Evolutionary conservation across 106 monocot species (phyloP), one percentile per base, ranked within the genome.

Genomic region (Ottelia alismoides): DNA sequence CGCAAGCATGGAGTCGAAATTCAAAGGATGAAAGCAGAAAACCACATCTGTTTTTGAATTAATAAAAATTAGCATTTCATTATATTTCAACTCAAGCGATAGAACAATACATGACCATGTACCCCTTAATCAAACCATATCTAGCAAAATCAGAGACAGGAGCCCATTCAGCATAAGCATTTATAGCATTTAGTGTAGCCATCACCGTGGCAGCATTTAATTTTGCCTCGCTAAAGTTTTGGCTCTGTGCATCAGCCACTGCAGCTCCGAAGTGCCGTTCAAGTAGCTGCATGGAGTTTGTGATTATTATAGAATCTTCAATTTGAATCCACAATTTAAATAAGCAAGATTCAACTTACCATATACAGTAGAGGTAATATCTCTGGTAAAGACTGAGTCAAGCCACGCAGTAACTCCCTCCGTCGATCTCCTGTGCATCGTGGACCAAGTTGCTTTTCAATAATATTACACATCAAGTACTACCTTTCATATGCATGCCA

Each of bases 151-250:
- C 85, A 57, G 74, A 51, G 49, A 98, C 85, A 56, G 96, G 96
- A 22, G 82, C 89, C 96, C 96, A 98, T 74, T 90, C 96, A 49
- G 82, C 89, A 74, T 98, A 98, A 12, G 96, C 96, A 73, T 85
- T 89, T 28, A 79, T 61, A 57, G 98, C 98, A 86, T 98, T 90
- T 56, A 98, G 58, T 31, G 61, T 60, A 62, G 98, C 82, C 35
- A 73, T 90, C 10, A 98, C 82, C 57, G 80, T 79, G 3, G 74
- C 63, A 25, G 65, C 77, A 73, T 98, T 89, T 45, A 78, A 76
- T 63, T 78, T 85, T 54, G 90, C 79, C 27, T 57, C 62, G 48
- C 74, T 75, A 52, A 77, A 31, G 28, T 90, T 77, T 61, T 98
- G 76, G 27, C 28, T 82, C 1, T 57, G 58, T 61, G 64, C 81